phyloP scores from a whole-genome alignment of 805 yeast species.

The Candida rishiriensis region DNA sequence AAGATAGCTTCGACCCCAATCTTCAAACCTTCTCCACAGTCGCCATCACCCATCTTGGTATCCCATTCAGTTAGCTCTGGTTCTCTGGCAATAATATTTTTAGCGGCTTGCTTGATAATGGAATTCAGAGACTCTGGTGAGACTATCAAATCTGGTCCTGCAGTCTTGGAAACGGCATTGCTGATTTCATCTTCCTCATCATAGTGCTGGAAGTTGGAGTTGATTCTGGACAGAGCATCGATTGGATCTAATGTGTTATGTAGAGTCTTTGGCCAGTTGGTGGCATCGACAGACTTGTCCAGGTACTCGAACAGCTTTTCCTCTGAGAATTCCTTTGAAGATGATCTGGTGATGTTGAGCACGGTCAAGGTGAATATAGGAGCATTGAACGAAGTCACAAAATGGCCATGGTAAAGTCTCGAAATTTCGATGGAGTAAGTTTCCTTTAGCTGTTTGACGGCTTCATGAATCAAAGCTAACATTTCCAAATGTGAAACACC shows the following conservation, averaged over 20 bases:
- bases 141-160: constrained; percentile 17
- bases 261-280: constrained; percentile 28
- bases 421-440: constrained; percentile 25
- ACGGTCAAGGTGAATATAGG: constrained; percentile 35
- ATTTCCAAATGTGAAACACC: constrained; percentile 34
- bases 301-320: constrained; percentile 27
- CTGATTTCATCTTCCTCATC: constrained; percentile 13
- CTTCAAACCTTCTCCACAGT: constrained; percentile 36
- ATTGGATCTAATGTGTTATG: constrained; percentile 11
- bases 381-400: constrained; percentile 35
- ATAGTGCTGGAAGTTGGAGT: constrained; percentile 26
- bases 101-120: constrained; percentile 24
- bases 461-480: constrained; percentile 24
- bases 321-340: constrained; percentile 17
- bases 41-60: constrained; percentile 41
- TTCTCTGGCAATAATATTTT: constrained; percentile 26
- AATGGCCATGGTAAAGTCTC: constrained; percentile 32
- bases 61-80: constrained; percentile 38
- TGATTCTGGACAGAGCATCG: constrained; percentile 22
- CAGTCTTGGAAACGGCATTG: background rate
- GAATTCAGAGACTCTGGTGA: constrained; percentile 12
- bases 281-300: constrained; percentile 30
- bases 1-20: constrained; percentile 31
- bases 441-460: constrained; percentile 21
- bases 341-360: constrained; percentile 31